These are phyloP conservation scores for Phialophora tarda DNA, from an alignment of 2,329 filamentous ascomycete genomes.

Conservation along the genomic window DNA sequence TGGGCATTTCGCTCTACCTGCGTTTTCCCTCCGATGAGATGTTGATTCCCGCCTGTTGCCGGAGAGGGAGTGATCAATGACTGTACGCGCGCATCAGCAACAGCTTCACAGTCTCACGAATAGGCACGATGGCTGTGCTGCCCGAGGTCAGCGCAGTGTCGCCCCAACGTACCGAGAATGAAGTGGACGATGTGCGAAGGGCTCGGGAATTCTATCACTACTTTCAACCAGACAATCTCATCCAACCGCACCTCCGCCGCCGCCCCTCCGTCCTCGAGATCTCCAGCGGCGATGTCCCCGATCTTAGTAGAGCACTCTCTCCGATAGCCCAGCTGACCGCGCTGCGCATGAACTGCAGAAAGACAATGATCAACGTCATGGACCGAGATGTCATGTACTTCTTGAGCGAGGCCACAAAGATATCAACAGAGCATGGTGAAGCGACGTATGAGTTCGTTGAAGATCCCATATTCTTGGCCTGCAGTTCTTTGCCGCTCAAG, in stretches of 20 bases:
- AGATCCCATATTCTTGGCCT: slow-evolving; percentile 44
- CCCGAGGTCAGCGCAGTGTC: neutral
- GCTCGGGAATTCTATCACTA: slow-evolving; percentile 50
- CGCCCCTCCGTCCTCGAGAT: slow-evolving; percentile 16
- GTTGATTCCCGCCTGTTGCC: neutral
- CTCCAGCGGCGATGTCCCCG: slow-evolving; percentile 19
- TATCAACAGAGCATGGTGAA: slow-evolving; percentile 43
- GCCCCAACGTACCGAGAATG: slow-evolving; percentile 1
- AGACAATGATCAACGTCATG: slow-evolving; percentile 54
- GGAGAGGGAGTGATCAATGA: neutral
- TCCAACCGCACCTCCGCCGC: slow-evolving; percentile 31
- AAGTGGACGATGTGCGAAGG: slow-evolving; percentile 40
- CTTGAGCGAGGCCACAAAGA: slow-evolving; percentile 55
- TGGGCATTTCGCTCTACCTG: neutral
- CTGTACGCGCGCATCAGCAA: neutral
- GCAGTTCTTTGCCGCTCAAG: slow-evolving; percentile 44
- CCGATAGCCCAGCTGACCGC: slow-evolving; percentile 29
- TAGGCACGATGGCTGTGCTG: slow-evolving; percentile 10
- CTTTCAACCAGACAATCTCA: slow-evolving; percentile 44
- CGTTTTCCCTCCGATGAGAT: slow-evolving; percentile 4
- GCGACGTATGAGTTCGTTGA: slow-evolving; percentile 43
- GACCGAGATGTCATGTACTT: slow-evolving; percentile 57
- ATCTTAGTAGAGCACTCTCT: slow-evolving; percentile 23
- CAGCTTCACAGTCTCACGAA: neutral
- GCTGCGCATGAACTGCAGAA: slow-evolving; percentile 40